A percentile compares a stretch with the other conserved stretches of the same genome.
These are phyloP conservation scores for Mycosphaerella sp. DNA, from an alignment of 2,329 filamentous ascomycete species.

Conservation along the genomic window DNA sequence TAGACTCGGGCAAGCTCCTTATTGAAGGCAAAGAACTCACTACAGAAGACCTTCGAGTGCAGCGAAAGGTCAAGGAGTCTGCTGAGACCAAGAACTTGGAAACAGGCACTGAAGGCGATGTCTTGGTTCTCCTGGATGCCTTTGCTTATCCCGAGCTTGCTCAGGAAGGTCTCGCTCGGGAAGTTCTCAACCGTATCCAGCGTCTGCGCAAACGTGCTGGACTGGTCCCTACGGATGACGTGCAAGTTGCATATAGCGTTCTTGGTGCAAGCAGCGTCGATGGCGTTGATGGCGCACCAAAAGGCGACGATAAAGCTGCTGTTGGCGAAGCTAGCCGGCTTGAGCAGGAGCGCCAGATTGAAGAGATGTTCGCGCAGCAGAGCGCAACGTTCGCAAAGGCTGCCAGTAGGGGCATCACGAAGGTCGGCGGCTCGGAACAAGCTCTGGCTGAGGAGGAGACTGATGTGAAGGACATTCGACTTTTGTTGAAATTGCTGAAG, in stretches of 20 bases:
- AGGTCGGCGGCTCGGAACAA: slow-evolving; percentile 34
- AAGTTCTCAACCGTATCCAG: slow-evolving; percentile 91
- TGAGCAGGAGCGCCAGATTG: slow-evolving; percentile 31
- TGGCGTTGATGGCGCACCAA: slow-evolving; percentile 19
- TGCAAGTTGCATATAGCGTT: slow-evolving; percentile 88
- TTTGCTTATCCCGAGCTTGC: slow-evolving; percentile 77
- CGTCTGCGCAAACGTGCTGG: slow-evolving; percentile 89
- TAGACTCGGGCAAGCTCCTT: slow-evolving; percentile 64
- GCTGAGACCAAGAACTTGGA: slow-evolving; percentile 68
- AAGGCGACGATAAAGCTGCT: slow-evolving; percentile 23
- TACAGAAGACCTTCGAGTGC: slow-evolving; percentile 76
- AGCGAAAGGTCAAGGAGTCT: slow-evolving; percentile 69
- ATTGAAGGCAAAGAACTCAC: slow-evolving; percentile 82
- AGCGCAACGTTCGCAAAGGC: slow-evolving; percentile 34
- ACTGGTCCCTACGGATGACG: slow-evolving; percentile 83
- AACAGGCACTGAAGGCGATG: slow-evolving; percentile 81
- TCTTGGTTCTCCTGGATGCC: slow-evolving; percentile 83
- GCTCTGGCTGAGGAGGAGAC: slow-evolving; percentile 75
- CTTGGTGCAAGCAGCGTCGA: slow-evolving; percentile 42
- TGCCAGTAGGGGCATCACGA: slow-evolving; percentile 30
- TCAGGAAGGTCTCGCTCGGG: slow-evolving; percentile 80
- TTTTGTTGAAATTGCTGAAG: slow-evolving; percentile 66
- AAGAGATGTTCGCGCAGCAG: slow-evolving; percentile 34
- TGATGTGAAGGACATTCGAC: slow-evolving; percentile 71
- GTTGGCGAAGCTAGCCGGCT: slow-evolving; percentile 25